These are phyloP conservation scores for Meyerozyma elateridarum DNA, from an alignment of 1,139 yeast genomes.

Conservation along the genomic window DNA sequence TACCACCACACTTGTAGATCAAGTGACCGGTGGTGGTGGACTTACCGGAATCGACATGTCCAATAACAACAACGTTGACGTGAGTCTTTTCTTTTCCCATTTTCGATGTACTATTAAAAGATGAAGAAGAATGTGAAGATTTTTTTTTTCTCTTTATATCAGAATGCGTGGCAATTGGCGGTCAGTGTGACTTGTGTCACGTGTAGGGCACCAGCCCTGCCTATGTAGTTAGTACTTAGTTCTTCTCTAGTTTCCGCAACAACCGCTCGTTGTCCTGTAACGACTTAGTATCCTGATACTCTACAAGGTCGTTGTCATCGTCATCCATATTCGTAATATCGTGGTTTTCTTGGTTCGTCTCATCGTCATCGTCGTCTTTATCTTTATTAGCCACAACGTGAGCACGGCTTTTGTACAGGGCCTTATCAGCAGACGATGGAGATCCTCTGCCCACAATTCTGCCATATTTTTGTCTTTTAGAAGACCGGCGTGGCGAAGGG, in stretches of 20 bases:
- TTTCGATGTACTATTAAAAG: conserved; percentile 8
- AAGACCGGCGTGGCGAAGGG: conserved; percentile 37
- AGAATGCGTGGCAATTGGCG: conserved; percentile 3
- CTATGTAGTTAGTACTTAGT: background rate
- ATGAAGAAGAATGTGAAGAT: conserved; percentile 1
- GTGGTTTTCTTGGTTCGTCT: conserved; percentile 11
- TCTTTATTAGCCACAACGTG: too few relatives aligned
- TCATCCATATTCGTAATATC: conserved; percentile 19
- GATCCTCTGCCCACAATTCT: conserved; percentile 23
- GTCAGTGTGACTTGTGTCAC: background rate
- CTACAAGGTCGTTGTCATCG: conserved; percentile 21
- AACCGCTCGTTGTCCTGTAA: conserved; percentile 22
- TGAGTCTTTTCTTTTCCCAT: conserved; percentile 93
- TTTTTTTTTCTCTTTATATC: conserved; percentile 4
- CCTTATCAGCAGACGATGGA: conserved; percentile 14
- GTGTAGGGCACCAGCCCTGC: conserved; percentile 1
- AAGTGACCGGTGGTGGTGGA: conserved; percentile 98
- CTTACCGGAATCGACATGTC: conserved; percentile 99
- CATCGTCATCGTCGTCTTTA: conserved; percentile 10
- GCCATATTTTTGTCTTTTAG: conserved; percentile 30
- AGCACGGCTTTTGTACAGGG: conserved; percentile 9
- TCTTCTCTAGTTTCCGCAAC: conserved; percentile 23
- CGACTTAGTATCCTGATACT: conserved; percentile 29
- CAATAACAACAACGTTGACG: conserved; percentile 99
- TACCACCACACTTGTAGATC: conserved; percentile 91